phyloP scores from a whole-genome alignment of 1,284 basidiomycete genomes.

The Butyriboletus regius region DNA sequence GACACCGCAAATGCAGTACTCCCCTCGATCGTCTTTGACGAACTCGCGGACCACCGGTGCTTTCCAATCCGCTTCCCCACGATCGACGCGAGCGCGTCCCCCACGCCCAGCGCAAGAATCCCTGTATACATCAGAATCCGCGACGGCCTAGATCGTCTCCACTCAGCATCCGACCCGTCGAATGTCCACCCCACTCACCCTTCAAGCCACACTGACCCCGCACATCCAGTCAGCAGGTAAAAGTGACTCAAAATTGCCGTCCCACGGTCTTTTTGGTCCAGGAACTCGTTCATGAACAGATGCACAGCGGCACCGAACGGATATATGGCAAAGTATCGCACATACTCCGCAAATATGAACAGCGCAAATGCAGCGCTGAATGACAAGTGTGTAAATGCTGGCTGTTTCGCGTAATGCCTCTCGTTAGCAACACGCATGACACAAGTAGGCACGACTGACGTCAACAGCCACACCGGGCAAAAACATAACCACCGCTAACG shows the following conservation, averaged over 20 bases:
- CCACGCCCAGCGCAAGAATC: conserved; percentile 82
- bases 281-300: conserved; percentile 94
- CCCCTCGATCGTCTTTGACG: conserved; percentile 87
- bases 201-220: conserved; percentile 90
- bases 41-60: conserved; percentile 75
- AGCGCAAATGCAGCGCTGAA: conserved; percentile 89
- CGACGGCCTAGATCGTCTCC: conserved; percentile 46
- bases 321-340: conserved; percentile 96
- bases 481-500: conserved; percentile 91
- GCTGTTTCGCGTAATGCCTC: conserved; percentile 43
- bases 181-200: conserved; percentile 48
- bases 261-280: conserved; percentile 91
- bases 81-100: conserved; percentile 90
- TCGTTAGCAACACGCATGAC: conserved; percentile 18
- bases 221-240: conserved; percentile 92
- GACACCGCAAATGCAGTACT: conserved; percentile 75
- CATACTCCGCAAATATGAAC: conserved; percentile 93
- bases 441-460: conserved; percentile 48
- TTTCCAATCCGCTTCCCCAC: conserved; percentile 79
- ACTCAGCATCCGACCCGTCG: conserved; percentile 5
- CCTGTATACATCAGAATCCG: conserved; percentile 80
- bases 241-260: conserved; percentile 97
- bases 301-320: conserved; percentile 92
- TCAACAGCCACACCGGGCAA: conserved; percentile 88
- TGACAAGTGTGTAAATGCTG: conserved; percentile 89